These are phyloP conservation scores for Pseudoneurospora amorphoporcata DNA, from an alignment of 495 filamentous ascomycete genomes.

Conservation along the genomic window DNA sequence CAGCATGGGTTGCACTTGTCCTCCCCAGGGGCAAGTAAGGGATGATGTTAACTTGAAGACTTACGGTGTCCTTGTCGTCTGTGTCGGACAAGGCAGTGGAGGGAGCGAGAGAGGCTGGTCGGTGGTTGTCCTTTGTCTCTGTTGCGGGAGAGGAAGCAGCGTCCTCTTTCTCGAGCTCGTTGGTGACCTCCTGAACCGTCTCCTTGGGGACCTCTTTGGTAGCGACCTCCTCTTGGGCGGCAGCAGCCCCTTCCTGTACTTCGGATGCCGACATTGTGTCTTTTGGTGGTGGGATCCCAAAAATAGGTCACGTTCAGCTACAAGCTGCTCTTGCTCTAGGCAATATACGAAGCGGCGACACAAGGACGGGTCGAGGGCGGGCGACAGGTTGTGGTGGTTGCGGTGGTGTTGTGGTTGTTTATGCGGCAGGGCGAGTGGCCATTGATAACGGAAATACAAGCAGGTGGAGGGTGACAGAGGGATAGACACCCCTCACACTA, in stretches of 20 bases:
- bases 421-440: neutral
- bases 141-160: neutral
- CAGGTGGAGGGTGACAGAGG: neutral
- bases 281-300: neutral
- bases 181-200: neutral
- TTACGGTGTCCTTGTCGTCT: neutral
- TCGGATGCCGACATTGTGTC: neutral
- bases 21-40: neutral
- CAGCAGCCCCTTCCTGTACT: neutral
- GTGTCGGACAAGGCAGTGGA: neutral
- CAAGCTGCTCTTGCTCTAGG: neutral
- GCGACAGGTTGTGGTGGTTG: neutral
- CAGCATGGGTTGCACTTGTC: constrained; percentile 2
- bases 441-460: neutral
- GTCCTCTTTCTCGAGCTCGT: neutral
- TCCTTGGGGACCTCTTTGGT: neutral
- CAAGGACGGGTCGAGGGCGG: neutral
- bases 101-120: neutral
- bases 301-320: neutral
- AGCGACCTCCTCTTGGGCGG: neutral
- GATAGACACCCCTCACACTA: neutral
- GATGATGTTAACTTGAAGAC: neutral
- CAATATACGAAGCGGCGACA: neutral
- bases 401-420: neutral
- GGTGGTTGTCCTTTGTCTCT: neutral